These are phyloP conservation scores for Solanum medicagineum DNA, from an alignment of 257 asterid genomes.

Conservation along the genomic window DNA sequence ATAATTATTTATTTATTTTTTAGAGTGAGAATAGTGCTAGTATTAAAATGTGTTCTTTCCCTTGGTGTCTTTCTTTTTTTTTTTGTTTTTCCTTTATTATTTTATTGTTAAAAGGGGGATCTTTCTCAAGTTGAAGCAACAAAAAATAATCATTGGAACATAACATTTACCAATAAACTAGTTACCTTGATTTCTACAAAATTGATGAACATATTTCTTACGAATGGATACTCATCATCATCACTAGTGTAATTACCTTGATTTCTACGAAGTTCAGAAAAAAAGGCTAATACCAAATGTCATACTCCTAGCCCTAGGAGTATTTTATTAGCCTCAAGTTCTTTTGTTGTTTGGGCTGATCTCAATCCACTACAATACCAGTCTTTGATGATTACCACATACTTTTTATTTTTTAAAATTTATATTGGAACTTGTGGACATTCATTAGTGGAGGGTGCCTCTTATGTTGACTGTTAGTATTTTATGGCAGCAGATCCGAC, in stretches of 20 bases:
- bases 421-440: background rate
- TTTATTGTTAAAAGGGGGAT: background rate
- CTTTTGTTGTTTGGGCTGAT: background rate
- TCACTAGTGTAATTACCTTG: background rate
- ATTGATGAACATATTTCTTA: background rate
- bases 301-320: background rate
- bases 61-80: background rate
- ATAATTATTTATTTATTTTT: background rate
- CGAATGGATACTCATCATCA: background rate
- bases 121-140: background rate
- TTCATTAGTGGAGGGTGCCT: background rate
- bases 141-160: background rate
- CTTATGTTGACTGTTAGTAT: background rate
- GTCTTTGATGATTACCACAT: background rate
- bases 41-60: background rate
- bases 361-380: background rate
- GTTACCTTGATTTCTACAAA: constrained; percentile 11
- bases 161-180: background rate
- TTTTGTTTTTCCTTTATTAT: background rate
- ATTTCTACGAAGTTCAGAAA: background rate
- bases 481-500: background rate
- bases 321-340: background rate
- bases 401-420: background rate
- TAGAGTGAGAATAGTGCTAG: background rate
- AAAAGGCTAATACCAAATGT: background rate